Evolutionary conservation across 2,329 filamentous ascomycete species (phyloP), one percentile per base, ranked within the genome.

Genomic region (Didymella pinodella): DNA sequence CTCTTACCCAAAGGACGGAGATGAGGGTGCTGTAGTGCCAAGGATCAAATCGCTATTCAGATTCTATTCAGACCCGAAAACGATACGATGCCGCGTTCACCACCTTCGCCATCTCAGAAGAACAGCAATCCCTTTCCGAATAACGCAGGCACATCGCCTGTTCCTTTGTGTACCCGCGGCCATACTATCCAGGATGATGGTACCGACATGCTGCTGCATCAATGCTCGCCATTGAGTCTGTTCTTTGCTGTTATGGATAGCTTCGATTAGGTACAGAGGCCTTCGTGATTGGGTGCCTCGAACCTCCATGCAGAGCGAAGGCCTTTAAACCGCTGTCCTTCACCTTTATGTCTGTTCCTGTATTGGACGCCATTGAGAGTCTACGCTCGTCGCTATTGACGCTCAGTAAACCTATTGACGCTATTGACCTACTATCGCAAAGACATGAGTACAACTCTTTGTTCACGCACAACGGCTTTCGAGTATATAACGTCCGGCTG

Each of bases 1-100:
- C 20, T 8, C 10, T 49, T 14, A 32, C 25, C 32, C 22, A 26
- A 29, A 46, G 18, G 16, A 20, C n/a, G 49, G 20, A 49, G 26
- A 46, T 36, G 40, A 43, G 50, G 25, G 11, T 54, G 40, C 36
- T 31, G 41, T 20, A 38, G 14, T 45, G 68, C 65, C 68, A 72
- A 72, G 66, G 48, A 54, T 59, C 46, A 29, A 28, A 31, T 45
- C 49, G 48, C 58, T 61, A 67, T 71, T 71, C 67, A 59, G 65
- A 47, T 50, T 50, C 62, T 75, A 74, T 74, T 74, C 63, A 72
- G 58, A 63, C 63, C 69, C 64, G n/a, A 59, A 70, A 66, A 32
- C 47, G 65, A 65, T 32, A 62, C 45, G 38, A 57, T 31, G 46
- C 54, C 53, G 22, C 54, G 54, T 64, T 65, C 62, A 63, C 59